Evolutionary conservation across 192 early-diverging fungal genomes (phyloP).

Genomic region (Obelidium mucronatum): DNA sequence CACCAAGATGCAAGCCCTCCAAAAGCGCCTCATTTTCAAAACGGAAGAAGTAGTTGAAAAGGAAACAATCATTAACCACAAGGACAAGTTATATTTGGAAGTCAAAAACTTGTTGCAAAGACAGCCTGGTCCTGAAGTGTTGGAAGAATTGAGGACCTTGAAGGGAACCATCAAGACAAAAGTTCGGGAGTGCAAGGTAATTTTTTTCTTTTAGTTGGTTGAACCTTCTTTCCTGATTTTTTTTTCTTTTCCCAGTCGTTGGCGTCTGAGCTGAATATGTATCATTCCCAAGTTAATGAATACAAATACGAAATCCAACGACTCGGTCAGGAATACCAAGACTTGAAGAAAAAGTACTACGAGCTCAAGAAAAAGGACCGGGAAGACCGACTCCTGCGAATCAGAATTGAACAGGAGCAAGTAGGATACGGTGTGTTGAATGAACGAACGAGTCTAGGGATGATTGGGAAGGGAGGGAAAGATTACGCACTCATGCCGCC

Average conservation of each 20-base stretch:
- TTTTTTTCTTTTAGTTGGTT: slow-evolving; percentile 15
- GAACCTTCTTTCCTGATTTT: neutral
- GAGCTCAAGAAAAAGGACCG: slow-evolving; percentile 44
- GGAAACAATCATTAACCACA: slow-evolving; percentile 63
- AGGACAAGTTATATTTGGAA: slow-evolving; percentile 64
- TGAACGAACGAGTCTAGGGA: neutral
- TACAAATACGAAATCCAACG: slow-evolving; percentile 67
- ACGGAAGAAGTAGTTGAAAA: slow-evolving; percentile 71
- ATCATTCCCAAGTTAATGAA: slow-evolving; percentile 70
- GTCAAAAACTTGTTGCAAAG: slow-evolving; percentile 62
- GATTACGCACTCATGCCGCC: neutral
- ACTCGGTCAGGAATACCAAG: slow-evolving; percentile 60
- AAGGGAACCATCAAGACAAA: slow-evolving; percentile 57
- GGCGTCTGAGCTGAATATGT: slow-evolving; percentile 72
- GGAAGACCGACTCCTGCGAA: neutral
- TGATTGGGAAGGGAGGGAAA: neutral
- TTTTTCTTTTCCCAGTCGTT: slow-evolving; percentile 61
- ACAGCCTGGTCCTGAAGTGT: slow-evolving; percentile 63
- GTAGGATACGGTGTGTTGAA: slow-evolving; percentile 4
- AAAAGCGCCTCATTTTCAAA: slow-evolving; percentile 64
- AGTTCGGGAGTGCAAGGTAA: slow-evolving; percentile 61
- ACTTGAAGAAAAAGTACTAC: slow-evolving; percentile 65
- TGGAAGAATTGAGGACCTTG: slow-evolving; percentile 59
- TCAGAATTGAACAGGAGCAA: slow-evolving; percentile 10
- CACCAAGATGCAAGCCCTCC: slow-evolving; percentile 66